phyloP scores from a whole-genome alignment of 352 stramenopile species.

The Thalassiosira hispida region DNA sequence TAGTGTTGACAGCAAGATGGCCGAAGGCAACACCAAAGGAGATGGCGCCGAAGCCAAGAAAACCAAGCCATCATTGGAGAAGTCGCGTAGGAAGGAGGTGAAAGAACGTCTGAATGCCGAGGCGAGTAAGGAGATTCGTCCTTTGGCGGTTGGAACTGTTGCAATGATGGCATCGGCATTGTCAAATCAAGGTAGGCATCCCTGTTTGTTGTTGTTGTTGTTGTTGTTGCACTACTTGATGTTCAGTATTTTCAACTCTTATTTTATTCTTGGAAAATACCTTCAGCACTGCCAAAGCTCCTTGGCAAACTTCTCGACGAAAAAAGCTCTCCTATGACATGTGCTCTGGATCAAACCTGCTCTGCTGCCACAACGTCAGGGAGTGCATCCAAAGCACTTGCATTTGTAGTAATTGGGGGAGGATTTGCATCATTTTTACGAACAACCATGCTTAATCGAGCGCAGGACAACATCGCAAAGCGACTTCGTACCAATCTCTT shows the following conservation, averaged over 20 bases:
- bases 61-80: constrained; percentile 43
- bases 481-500: constrained; percentile 69
- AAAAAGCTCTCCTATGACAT: constrained; percentile 40
- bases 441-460: constrained; percentile 71
- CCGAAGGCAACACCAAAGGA: not conserved
- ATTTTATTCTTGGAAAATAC: not conserved
- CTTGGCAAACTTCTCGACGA: constrained; percentile 79
- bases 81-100: constrained; percentile 49
- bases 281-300: constrained; percentile 65
- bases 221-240: not conserved
- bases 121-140: constrained; percentile 43
- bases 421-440: constrained; percentile 75
- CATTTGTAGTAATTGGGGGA: constrained; percentile 68
- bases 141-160: constrained; percentile 64
- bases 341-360: constrained; percentile 25
- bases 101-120: constrained; percentile 52
- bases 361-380: constrained; percentile 7
- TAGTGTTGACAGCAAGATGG: constrained; percentile 1
- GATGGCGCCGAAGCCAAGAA: constrained; percentile 12
- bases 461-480: constrained; percentile 74
- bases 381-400: constrained; percentile 54
- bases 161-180: constrained; percentile 74
- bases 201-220: not conserved
- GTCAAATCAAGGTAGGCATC: constrained; percentile 72
- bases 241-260: not conserved